Conservation (phyloP, 2,329 filamentous ascomycete species). For the Reticulascus tulasneorum region DNA sequence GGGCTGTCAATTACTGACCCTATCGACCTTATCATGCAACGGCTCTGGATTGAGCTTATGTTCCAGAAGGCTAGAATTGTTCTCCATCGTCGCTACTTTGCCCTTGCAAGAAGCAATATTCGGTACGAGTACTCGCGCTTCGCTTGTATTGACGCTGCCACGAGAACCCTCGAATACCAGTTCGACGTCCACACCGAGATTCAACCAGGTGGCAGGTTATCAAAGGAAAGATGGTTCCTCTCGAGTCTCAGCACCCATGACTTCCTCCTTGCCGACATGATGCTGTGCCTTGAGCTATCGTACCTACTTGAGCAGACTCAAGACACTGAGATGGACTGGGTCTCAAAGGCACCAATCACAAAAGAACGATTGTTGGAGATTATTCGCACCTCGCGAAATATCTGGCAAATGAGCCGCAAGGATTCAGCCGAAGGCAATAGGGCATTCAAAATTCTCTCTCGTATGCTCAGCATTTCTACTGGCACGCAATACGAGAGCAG, state of each 20-base stretch:
- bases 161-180: slow-evolving; percentile 38
- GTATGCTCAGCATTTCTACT: slow-evolving; percentile 24
- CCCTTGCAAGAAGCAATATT: slow-evolving; percentile 25
- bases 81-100: slow-evolving; percentile 31
- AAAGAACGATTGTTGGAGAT: slow-evolving; percentile 21
- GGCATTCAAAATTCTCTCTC: slow-evolving; percentile 25
- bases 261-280: slow-evolving; percentile 43
- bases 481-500: slow-evolving; percentile 19
- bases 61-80: slow-evolving; percentile 36
- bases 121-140: slow-evolving; percentile 34
- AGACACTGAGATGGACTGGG: slow-evolving; percentile 4
- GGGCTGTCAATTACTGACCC: slow-evolving; percentile 28
- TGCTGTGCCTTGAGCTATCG: slow-evolving; percentile 36
- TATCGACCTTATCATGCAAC: slow-evolving; percentile 32
- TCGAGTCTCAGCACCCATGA: slow-evolving; percentile 38
- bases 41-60: slow-evolving; percentile 33
- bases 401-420: slow-evolving; percentile 21
- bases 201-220: slow-evolving; percentile 33
- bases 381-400: slow-evolving; percentile 20
- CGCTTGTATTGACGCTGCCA: slow-evolving; percentile 40
- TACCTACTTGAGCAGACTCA: slow-evolving; percentile 9
- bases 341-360: slow-evolving; percentile 13
- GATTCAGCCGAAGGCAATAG: slow-evolving; percentile 22
- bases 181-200: slow-evolving; percentile 35
- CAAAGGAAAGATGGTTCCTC: slow-evolving; percentile 37